Percentiles rank a stretch among this genome's conserved stretches.
These are phyloP conservation scores for Cyberlindnera japonica DNA, from an alignment of 805 yeast species.

Conservation along the genomic window DNA sequence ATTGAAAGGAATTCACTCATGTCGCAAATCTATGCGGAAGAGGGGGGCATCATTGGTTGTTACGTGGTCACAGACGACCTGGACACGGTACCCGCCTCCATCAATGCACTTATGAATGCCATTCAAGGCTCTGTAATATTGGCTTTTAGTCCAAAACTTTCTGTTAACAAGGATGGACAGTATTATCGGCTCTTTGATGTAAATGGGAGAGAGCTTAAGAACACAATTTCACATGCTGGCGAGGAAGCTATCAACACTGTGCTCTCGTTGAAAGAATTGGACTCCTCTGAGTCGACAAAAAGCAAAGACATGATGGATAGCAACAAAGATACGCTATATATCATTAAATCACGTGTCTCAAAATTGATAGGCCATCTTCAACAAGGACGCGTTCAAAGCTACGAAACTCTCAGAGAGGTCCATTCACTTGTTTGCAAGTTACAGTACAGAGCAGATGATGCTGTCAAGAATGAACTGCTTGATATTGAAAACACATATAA, in stretches of 20 bases:
- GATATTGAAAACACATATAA: slow-evolving; percentile 25
- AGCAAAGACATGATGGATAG: slow-evolving; percentile 10
- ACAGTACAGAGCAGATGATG: slow-evolving; percentile 19
- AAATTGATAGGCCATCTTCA: slow-evolving; percentile 4
- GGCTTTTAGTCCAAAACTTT: slow-evolving; percentile 9
- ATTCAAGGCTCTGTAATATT: slow-evolving; percentile 4
- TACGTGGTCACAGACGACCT: slow-evolving; percentile 9
- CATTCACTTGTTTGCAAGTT: slow-evolving; percentile 22
- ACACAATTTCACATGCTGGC: slow-evolving; percentile 3
- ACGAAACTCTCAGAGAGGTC: slow-evolving; percentile 15
- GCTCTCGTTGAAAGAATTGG: slow-evolving; percentile 7
- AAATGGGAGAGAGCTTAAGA: slow-evolving; percentile 5
- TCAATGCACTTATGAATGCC: not conserved
- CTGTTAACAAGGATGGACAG: slow-evolving; percentile 12
- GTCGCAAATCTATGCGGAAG: slow-evolving; percentile 17
- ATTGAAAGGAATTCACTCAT: slow-evolving; percentile 10
- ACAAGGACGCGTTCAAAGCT: not conserved
- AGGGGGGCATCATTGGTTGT: slow-evolving; percentile 14
- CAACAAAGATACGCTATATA: slow-evolving; percentile 9
- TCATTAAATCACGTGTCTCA: slow-evolving; percentile 4
- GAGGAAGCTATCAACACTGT: slow-evolving; percentile 16
- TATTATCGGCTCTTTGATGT: slow-evolving; percentile 8
- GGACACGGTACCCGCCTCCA: not conserved
- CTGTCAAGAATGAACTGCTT: slow-evolving; percentile 14
- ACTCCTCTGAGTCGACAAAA: slow-evolving; percentile 7